These are phyloP conservation scores for Backusella tuberculispora DNA, from an alignment of 192 early-diverging fungal genomes.

Conservation along the genomic window DNA sequence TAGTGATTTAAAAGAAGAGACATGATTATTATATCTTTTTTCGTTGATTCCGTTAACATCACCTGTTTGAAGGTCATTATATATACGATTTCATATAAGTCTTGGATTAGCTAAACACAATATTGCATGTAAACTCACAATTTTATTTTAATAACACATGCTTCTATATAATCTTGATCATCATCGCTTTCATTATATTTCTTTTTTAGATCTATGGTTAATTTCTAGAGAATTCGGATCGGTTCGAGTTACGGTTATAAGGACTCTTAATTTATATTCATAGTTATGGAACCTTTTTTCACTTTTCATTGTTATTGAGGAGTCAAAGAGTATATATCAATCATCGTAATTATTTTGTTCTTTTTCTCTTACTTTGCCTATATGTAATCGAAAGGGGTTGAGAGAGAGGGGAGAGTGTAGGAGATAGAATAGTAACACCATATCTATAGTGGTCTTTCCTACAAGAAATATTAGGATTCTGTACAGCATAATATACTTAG, in stretches of 20 bases:
- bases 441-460: background rate
- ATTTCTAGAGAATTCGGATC: background rate
- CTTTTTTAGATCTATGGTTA: background rate
- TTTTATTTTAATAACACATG: too few relatives aligned
- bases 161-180: background rate
- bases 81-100: too few relatives aligned
- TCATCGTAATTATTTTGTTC: background rate
- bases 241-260: background rate
- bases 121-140: too few relatives aligned
- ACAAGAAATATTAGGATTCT: conserved; percentile 13
- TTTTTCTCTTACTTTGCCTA: background rate
- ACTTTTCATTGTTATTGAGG: background rate
- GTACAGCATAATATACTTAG: background rate
- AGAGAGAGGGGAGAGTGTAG: background rate
- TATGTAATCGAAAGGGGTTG: background rate
- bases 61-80: too few relatives aligned
- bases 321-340: background rate
- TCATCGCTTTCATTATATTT: background rate
- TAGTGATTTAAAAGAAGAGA: background rate
- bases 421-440: background rate
- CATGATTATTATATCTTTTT: too few relatives aligned
- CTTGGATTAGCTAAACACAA: too few relatives aligned
- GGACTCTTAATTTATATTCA: background rate
- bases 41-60: too few relatives aligned
- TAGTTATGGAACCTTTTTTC: background rate